Percentiles rank a stretch among this genome's conserved stretches.
Evolutionary conservation across 768 basidiomycete species (phyloP).

Genomic region (Collybia sp.): DNA sequence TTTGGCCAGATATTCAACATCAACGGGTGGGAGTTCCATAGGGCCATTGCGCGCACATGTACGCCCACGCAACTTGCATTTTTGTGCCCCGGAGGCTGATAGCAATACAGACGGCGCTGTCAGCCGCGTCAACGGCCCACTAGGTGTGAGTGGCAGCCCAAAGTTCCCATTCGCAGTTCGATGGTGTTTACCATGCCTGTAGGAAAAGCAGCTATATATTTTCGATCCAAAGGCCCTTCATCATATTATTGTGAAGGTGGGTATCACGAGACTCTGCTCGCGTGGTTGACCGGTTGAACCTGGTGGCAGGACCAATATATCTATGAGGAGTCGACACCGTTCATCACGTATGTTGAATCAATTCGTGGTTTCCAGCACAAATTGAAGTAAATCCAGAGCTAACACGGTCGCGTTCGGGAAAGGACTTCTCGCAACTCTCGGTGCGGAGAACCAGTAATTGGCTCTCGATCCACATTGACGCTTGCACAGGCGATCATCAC

Average conservation of each 20-base stretch:
- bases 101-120: slow-evolving; percentile 11
- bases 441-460: slow-evolving; percentile 1
- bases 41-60: slow-evolving; percentile 8
- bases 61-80: not conserved
- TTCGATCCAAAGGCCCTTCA: slow-evolving; percentile 32
- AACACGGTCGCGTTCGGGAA: slow-evolving; percentile 1
- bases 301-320: slow-evolving; percentile 14
- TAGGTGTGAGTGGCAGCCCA: slow-evolving; percentile 8
- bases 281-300: not conserved
- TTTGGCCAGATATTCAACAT: slow-evolving; percentile 8
- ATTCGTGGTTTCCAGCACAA: not conserved
- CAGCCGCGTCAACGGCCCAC: slow-evolving; percentile 10
- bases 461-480: not conserved
- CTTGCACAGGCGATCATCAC: slow-evolving; percentile 21
- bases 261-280: slow-evolving; percentile 6
- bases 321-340: slow-evolving; percentile 31
- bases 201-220: slow-evolving; percentile 21
- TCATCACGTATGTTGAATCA: slow-evolving; percentile 18
- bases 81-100: too few relatives aligned
- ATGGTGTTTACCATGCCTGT: not conserved
- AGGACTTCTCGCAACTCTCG: slow-evolving; percentile 5
- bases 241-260: slow-evolving; percentile 27
- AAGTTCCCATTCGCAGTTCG: not conserved
- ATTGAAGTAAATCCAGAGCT: not conserved
- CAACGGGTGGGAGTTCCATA: slow-evolving; percentile 12